phyloP scores from a whole-genome alignment of 1,139 yeast species.

The Yamadazyma songkhlaensis region DNA sequence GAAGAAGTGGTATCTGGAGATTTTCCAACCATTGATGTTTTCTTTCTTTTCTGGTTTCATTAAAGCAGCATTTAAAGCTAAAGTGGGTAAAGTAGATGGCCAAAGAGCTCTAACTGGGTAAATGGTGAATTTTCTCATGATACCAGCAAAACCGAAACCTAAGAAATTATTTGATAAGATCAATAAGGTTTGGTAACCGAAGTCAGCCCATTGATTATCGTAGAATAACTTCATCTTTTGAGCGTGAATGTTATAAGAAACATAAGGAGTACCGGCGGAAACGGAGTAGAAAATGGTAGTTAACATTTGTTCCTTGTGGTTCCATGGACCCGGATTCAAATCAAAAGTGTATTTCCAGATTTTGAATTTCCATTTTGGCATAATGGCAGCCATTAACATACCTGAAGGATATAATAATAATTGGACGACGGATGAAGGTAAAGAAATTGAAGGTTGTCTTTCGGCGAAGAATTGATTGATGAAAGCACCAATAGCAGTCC shows the following conservation, averaged over 20 bases:
- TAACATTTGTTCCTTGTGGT: slow-evolving; percentile 59
- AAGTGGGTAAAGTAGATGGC: slow-evolving; percentile 53
- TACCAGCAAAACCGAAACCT: slow-evolving; percentile 61
- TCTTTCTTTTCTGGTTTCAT: slow-evolving; percentile 38
- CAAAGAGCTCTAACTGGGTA: slow-evolving; percentile 53
- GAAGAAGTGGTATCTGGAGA: slow-evolving; percentile 26
- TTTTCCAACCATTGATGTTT: slow-evolving; percentile 30
- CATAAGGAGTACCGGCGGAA: slow-evolving; percentile 18
- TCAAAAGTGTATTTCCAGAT: slow-evolving; percentile 33
- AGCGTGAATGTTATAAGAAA: slow-evolving; percentile 27
- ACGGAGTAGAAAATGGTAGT: slow-evolving; percentile 36
- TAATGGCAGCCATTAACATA: slow-evolving; percentile 38
- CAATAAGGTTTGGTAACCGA: slow-evolving; percentile 48
- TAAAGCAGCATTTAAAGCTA: slow-evolving; percentile 53
- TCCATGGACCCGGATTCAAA: slow-evolving; percentile 58
- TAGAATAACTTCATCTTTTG: slow-evolving; percentile 39
- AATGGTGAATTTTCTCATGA: slow-evolving; percentile 49
- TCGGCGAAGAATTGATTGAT: slow-evolving; percentile 58
- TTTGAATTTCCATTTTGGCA: slow-evolving; percentile 33
- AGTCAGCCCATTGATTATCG: slow-evolving; percentile 34
- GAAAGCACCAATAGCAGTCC: slow-evolving; percentile 54
- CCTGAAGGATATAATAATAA: slow-evolving; percentile 58
- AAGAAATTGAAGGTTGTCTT: slow-evolving; percentile 50
- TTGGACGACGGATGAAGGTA: slow-evolving; percentile 32
- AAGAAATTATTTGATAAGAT: slow-evolving; percentile 51